Base-by-base conservation (phyloP, 2,329 filamentous ascomycete species). In the Davidsoniella virescens region DNA sequence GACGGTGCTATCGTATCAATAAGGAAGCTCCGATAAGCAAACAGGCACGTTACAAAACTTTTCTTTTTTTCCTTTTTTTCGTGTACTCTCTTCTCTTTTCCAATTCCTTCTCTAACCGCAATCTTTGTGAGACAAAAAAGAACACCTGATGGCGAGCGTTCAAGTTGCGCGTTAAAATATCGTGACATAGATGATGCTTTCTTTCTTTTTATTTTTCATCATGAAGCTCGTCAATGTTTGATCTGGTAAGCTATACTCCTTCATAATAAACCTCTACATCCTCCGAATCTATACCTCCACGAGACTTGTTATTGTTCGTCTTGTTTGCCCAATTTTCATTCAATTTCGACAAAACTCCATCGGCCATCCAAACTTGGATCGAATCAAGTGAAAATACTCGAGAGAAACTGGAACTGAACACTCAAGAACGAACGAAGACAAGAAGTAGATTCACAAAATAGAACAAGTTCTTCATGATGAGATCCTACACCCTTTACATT, bases 381-480 rank as follows among this genome's bases (percentile, higher is more conserved):
- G 12, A 12, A 33, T 33, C 29, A 33, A 33, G 29, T n/a, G n/a
- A 33, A 33, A 9, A 33, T 12, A 33, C 29, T 23, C 20, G 20
- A 23, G 20, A 33, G 12, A 12, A 33, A 33, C 12, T 33, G 12
- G 29, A 12, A 33, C 29, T 1, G 29, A 33, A 12, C 12, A 1
- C 8, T 33, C 12, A 4, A 33, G 3, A 33, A 23, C 20, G 20
- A 23, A 23, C 20, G 20, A 23, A 23, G 5, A 23, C 20, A 23
- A 23, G 20, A 23, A 23, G 20, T 23, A 12, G 29, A 12, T 16
- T 23, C 36, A 17, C 16, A 16, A 12, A 43, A 49, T 3, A 33
- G 29, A 33, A 33, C 29, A 33, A 33, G 29, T 33, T 33, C 29
- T 54, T 52, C 54, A 49, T 65, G 63, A 65, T 66, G 63, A 65